Evolutionary conservation across 2,329 filamentous ascomycete species (phyloP).

Genomic region (Exophiala dermatitidis): DNA sequence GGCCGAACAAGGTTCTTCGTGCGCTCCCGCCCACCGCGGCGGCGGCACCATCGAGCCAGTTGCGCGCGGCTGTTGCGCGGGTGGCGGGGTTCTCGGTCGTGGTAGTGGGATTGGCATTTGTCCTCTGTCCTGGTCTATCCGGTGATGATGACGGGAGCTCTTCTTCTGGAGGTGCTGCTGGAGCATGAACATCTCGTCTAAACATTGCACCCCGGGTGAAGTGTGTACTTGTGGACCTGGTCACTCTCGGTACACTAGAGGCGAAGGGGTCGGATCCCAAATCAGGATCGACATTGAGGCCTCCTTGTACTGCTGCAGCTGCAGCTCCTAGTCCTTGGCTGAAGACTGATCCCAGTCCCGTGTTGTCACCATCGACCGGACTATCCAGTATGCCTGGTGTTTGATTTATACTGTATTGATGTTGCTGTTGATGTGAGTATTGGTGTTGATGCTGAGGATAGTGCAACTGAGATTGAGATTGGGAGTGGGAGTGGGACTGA

Average conservation of each 20-base stretch:
- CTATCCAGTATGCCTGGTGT: constrained; percentile 14
- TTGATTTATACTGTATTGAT: no score
- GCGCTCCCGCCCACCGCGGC: constrained; percentile 14
- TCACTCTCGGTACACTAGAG: no score
- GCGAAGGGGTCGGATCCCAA: no score
- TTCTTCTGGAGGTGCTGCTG: no score
- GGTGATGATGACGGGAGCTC: no score
- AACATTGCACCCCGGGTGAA: no score
- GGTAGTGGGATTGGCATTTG: not conserved
- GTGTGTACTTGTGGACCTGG: no score
- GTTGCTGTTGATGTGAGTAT: no score
- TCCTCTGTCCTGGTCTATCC: not conserved
- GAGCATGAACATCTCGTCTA: no score
- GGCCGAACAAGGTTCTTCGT: constrained; percentile 16
- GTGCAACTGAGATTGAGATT: not conserved
- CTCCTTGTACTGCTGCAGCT: no score
- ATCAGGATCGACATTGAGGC: no score
- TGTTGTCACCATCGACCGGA: constrained; percentile 7
- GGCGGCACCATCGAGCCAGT: constrained; percentile 21
- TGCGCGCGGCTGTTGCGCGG: constrained; percentile 11
- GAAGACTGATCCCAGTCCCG: not conserved
- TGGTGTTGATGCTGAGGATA: constrained; percentile 1
- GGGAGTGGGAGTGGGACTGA: constrained; percentile 1
- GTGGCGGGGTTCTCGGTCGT: constrained; percentile 5
- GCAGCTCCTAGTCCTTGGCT: no score